A percentile compares a stretch with the other conserved stretches of the same genome.
These are phyloP conservation scores for Coemansia sp. DNA, from an alignment of 192 early-diverging fungal species.

Conservation along the genomic window DNA sequence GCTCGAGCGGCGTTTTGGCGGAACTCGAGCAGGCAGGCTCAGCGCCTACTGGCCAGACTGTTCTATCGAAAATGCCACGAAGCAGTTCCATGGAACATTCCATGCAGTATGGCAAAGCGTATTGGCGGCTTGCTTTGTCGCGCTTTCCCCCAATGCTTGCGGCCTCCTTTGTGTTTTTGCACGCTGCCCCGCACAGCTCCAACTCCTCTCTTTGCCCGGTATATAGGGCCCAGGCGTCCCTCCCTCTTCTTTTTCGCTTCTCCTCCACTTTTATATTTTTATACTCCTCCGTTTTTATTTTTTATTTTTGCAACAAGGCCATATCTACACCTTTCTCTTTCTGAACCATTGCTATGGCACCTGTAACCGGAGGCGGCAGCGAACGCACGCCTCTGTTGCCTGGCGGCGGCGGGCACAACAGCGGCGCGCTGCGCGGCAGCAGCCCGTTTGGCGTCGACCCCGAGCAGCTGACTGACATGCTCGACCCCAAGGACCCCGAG, in stretches of 20 bases:
- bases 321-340: neutral
- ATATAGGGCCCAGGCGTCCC: neutral
- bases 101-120: conserved; percentile 9
- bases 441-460: conserved; percentile 52
- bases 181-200: no score
- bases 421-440: neutral
- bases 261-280: neutral
- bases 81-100: conserved; percentile 1
- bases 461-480: conserved; percentile 56
- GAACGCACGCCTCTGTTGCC: conserved; percentile 53
- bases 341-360: conserved; percentile 19
- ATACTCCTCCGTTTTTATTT: neutral
- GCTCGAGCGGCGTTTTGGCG: neutral
- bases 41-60: neutral
- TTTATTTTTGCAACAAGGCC: neutral
- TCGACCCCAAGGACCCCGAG: conserved; percentile 66
- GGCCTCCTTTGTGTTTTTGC: conserved; percentile 5
- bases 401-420: conserved; percentile 10
- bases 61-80: conserved; percentile 1
- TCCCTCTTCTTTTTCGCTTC: conserved; percentile 9
- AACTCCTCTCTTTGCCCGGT: neutral
- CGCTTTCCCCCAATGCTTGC: neutral
- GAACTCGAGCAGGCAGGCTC: neutral
- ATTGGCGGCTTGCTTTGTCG: conserved; percentile 1
- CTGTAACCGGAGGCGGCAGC: conserved; percentile 30